phyloP scores from a whole-genome alignment of 768 basidiomycete genomes.

The Leccinellum albellum region DNA sequence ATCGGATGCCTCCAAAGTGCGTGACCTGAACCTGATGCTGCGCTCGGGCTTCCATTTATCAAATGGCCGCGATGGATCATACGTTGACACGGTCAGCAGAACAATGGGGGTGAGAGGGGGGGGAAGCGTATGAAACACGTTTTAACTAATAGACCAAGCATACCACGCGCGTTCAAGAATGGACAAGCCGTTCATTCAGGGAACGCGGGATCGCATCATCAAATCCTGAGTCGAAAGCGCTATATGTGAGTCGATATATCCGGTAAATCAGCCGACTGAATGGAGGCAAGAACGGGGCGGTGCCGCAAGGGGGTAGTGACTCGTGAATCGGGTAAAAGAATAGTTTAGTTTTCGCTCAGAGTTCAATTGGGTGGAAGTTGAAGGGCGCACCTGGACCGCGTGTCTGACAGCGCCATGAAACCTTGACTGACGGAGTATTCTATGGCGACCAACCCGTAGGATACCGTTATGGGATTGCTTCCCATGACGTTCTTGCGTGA shows the following conservation, averaged over 20 bases:
- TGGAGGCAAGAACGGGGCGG: constrained; percentile 16
- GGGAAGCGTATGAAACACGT: constrained; percentile 30
- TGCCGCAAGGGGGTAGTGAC: constrained; percentile 22
- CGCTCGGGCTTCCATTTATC: constrained; percentile 32
- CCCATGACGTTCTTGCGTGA: constrained; percentile 26
- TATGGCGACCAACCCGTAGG: constrained; percentile 27
- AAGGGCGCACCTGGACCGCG: constrained; percentile 28
- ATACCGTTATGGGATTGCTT: constrained; percentile 27
- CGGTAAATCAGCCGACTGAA: constrained; percentile 29
- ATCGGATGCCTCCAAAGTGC: constrained; percentile 30
- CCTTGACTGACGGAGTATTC: constrained; percentile 31
- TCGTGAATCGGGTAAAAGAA: constrained; percentile 21
- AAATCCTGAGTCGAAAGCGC: constrained; percentile 14
- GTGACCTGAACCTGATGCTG: constrained; percentile 27
- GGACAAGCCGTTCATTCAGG: constrained; percentile 13
- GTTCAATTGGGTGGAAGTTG: not conserved
- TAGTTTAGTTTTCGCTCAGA: constrained; percentile 7
- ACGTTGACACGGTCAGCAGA: constrained; percentile 16
- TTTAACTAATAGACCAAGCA: constrained; percentile 18
- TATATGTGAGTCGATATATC: constrained; percentile 26
- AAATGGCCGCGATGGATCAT: constrained; percentile 30
- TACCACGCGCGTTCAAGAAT: constrained; percentile 20
- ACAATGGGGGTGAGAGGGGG: constrained; percentile 24
- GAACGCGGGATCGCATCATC: constrained; percentile 17
- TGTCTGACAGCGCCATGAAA: constrained; percentile 34